These are phyloP conservation scores for Ceratocystis colombiana DNA, from an alignment of 2,329 filamentous ascomycete species.

Conservation along the genomic window DNA sequence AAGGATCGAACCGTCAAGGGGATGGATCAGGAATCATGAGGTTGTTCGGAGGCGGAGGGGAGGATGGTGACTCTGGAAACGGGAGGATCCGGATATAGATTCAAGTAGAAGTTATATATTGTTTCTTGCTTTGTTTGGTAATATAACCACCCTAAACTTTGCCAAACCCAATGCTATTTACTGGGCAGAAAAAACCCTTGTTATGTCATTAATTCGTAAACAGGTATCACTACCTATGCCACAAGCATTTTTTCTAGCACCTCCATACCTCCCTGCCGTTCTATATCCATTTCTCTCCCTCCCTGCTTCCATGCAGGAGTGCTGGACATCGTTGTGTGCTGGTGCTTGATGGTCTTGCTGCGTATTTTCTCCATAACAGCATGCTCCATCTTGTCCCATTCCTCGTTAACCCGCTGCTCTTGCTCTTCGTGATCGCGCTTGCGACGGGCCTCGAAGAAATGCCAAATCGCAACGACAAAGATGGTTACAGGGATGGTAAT, in stretches of 20 bases:
- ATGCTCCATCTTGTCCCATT: constrained; percentile 47
- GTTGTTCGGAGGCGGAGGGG: constrained; percentile 41
- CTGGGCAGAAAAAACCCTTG: not conserved
- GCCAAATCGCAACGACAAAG: constrained; percentile 46
- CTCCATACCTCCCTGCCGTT: constrained; percentile 34
- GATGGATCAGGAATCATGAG: constrained; percentile 40
- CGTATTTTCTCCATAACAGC: constrained; percentile 48
- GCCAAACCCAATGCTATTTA: not conserved
- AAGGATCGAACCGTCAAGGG: constrained; percentile 33
- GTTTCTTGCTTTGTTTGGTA: constrained; percentile 2
- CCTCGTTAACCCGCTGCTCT: constrained; percentile 44
- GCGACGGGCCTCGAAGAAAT: constrained; percentile 43
- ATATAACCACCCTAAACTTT: not conserved
- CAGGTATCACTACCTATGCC: not conserved
- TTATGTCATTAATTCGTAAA: constrained; percentile 8
- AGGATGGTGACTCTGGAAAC: constrained; percentile 32
- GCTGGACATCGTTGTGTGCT: constrained; percentile 45
- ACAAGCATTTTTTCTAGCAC: constrained; percentile 26
- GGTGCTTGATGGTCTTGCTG: constrained; percentile 42
- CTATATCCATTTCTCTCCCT: constrained; percentile 31
- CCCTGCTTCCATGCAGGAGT: constrained; percentile 47
- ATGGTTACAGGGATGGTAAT: constrained; percentile 50
- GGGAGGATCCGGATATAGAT: constrained; percentile 32
- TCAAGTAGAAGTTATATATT: not conserved
- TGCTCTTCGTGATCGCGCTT: constrained; percentile 41